A percentile compares a stretch with the other conserved stretches of the same genome.
These are phyloP conservation scores for Hanseniaspora hatyaiensis DNA, from an alignment of 805 yeast species.

Conservation along the genomic window DNA sequence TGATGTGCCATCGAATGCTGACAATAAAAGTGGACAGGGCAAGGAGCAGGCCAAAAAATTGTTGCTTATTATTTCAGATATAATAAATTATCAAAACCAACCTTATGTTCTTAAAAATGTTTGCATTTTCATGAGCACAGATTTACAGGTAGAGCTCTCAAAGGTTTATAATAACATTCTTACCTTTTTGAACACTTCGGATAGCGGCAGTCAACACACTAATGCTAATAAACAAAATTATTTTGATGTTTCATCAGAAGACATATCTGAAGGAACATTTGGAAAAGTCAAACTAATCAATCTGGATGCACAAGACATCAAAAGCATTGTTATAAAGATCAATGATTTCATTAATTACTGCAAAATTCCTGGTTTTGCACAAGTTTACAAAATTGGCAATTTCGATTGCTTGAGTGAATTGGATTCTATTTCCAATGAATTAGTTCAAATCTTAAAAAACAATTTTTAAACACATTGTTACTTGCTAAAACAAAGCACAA, in stretches of 20 bases:
- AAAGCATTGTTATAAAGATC: background rate
- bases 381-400: background rate
- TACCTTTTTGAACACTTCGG: background rate
- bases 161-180: conserved; percentile 1
- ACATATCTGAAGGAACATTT: background rate
- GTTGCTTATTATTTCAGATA: conserved; percentile 5
- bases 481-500: too few relatives aligned
- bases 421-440: background rate
- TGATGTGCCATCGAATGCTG: background rate
- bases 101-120: conserved; percentile 4
- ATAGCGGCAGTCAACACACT: background rate
- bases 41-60: conserved; percentile 9
- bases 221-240: background rate
- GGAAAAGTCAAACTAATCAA: background rate
- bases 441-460: background rate
- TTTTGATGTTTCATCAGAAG: background rate
- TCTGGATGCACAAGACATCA: background rate
- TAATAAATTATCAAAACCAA: conserved; percentile 6
- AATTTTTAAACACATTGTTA: background rate
- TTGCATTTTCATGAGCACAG: too few relatives aligned
- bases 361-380: conserved; percentile 8
- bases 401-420: background rate
- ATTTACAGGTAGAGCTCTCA: conserved; percentile 7
- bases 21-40: background rate
- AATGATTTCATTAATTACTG: conserved; percentile 4